Base-by-base conservation (phyloP, 2,329 filamentous ascomycete genomes). In the Fusarium acutatum region DNA sequence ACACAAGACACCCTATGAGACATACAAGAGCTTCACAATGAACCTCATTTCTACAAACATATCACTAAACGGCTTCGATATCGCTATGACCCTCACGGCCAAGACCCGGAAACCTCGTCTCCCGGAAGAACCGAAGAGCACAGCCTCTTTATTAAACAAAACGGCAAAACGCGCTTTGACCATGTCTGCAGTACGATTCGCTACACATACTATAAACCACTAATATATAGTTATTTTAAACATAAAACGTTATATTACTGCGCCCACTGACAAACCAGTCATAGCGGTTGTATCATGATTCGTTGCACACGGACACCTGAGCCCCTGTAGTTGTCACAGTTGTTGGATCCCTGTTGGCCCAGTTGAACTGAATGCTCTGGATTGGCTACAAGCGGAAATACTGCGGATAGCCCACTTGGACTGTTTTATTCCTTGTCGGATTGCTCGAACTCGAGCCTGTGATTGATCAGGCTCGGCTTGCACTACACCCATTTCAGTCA, bases 71-170 rank as follows among this genome's bases (percentile, higher is more conserved):
- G 18, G 17, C 30, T 38, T 65, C 4, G 20, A 20, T 20, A 11
- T 58, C 49, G 63, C 90, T 52, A 80, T 81, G 76, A 87, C 62
- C 60, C n/a, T 49, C 8, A 2, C 7, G 5, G 52, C 62, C 47
- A 66, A 66, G 63, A 30, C 64, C 44, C 64, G 64, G 64, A 35
- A 67, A 37, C 28, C 22, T 37, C 44, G 44, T 60, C 26, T 60
- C 20, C 64, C 64, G 64, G 43, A 15, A 52, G 9, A 32, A 34
- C n/a, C n/a, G 17, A 34, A 15, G 15, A 20, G 53, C 64, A 67
- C 62, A 67, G 64, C 64, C 62, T 34, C 62, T 44, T 20, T 8
- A 32, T 60, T 15, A 52, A 67, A 67, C 64, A 43, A 67, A 67
- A 67, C 43, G 18, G 5, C 22, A 32, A 52, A 60, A 67, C 62